Conservation (phyloP, 768 basidiomycete species). For the Collybia sordida region DNA sequence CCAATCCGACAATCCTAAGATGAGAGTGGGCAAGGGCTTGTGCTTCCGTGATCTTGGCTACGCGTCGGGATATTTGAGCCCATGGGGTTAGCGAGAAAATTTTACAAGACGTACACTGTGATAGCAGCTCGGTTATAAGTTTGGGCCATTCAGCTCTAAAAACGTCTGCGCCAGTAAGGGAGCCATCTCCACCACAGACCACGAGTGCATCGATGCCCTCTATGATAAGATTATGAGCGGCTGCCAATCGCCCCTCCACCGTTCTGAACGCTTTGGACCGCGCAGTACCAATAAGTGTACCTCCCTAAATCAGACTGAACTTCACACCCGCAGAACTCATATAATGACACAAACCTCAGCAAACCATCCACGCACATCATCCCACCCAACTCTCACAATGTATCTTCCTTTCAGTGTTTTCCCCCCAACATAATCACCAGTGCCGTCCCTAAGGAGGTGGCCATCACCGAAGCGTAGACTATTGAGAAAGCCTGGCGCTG, state of each 20-base stretch:
- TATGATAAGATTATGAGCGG: constrained; percentile 88
- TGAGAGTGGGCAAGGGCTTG: constrained; percentile 75
- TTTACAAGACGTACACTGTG: constrained; percentile 46
- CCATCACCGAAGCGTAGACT: constrained; percentile 87
- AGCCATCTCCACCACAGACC: constrained; percentile 97
- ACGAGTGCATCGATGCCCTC: constrained; percentile 97
- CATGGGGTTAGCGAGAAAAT: not conserved
- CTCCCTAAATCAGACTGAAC: constrained; percentile 55
- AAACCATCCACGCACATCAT: constrained; percentile 96
- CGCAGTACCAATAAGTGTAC: constrained; percentile 95
- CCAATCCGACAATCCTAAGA: constrained; percentile 95
- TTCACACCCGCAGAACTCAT: not conserved
- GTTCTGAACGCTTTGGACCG: constrained; percentile 85
- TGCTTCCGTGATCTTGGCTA: constrained; percentile 73
- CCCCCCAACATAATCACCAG: constrained; percentile 67
- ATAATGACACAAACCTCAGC: constrained; percentile 57
- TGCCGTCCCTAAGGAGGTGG: constrained; percentile 74
- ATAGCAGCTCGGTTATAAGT: constrained; percentile 68
- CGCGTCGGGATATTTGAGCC: not conserved
- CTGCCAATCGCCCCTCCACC: constrained; percentile 81
- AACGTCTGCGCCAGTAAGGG: constrained; percentile 92
- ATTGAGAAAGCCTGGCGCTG: constrained; percentile 43
- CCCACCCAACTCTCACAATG: constrained; percentile 96
- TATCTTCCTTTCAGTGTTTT: constrained; percentile 85
- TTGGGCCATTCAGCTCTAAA: constrained; percentile 93